Evolutionary conservation across 306 rosid genomes (phyloP).

Genomic region (Trifolium dubium): DNA sequence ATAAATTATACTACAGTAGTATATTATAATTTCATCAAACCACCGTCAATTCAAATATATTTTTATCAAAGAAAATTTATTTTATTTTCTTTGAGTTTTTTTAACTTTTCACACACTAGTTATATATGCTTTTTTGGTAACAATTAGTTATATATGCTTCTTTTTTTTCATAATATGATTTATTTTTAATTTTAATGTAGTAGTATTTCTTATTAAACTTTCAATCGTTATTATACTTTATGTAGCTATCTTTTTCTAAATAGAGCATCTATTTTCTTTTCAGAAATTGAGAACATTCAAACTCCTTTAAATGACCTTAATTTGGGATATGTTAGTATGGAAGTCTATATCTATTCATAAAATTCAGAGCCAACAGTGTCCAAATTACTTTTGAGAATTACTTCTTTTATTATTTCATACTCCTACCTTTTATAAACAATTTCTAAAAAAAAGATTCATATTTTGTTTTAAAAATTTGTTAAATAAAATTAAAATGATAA

Average conservation of each 20-base stretch:
- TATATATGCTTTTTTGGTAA: conserved; percentile 6
- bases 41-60: neutral
- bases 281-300: neutral
- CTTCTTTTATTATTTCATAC: neutral
- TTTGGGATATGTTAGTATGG: neutral
- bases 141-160: conserved; percentile 1
- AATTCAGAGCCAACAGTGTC: conserved; percentile 35
- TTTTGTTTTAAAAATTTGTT: neutral
- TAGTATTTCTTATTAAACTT: neutral
- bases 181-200: too few relatives aligned
- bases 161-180: too few relatives aligned
- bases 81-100: neutral
- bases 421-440: neutral
- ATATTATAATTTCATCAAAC: neutral
- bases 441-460: neutral
- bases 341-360: conserved; percentile 4
- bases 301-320: neutral
- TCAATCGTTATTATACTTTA: neutral
- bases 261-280: too few relatives aligned
- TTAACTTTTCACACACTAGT: neutral
- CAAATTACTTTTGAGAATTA: neutral
- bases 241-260: neutral
- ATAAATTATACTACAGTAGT: neutral
- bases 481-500: neutral
- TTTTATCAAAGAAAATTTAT: too few relatives aligned